A percentile compares a stretch with the other conserved stretches of the same genome.
Conservation (phyloP, 192 early-diverging fungal genomes). For the Backusella australiensis region DNA sequence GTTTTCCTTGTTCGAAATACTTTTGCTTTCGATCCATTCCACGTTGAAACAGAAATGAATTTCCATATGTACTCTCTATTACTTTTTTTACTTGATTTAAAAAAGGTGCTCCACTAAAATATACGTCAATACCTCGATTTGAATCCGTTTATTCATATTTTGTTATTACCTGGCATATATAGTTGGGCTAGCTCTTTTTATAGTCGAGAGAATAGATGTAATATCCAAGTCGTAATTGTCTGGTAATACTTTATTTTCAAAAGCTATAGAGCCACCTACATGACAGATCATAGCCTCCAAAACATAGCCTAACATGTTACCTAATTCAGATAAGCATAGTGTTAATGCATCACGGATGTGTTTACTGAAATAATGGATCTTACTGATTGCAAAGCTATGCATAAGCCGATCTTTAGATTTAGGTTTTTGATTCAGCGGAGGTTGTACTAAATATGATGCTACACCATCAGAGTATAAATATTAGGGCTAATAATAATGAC, state of each 20-base stretch:
- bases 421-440: constrained; percentile 31
- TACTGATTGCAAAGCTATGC: constrained; percentile 41
- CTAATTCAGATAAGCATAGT: constrained; percentile 9
- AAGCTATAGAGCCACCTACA: constrained; percentile 68
- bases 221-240: constrained; percentile 38
- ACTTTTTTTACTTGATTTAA: constrained; percentile 27
- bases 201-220: constrained; percentile 67
- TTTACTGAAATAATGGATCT: not conserved
- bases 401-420: constrained; percentile 31
- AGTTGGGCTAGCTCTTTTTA: constrained; percentile 72
- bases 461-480: not conserved
- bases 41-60: constrained; percentile 34
- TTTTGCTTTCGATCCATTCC: constrained; percentile 34
- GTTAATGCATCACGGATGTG: not conserved
- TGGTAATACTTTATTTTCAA: constrained; percentile 37
- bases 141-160: not conserved
- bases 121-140: not conserved
- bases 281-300: constrained; percentile 32
- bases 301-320: constrained; percentile 35
- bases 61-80: constrained; percentile 33
- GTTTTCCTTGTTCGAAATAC: constrained; percentile 30
- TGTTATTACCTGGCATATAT: constrained; percentile 56
- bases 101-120: constrained; percentile 29
- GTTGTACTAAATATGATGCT: constrained; percentile 29
- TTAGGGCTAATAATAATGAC: not conserved